Percentiles rank a stretch among this genome's conserved stretches.
phyloP scores from a whole-genome alignment of 768 basidiomycete species.

The Cyclocybe aegerita region DNA sequence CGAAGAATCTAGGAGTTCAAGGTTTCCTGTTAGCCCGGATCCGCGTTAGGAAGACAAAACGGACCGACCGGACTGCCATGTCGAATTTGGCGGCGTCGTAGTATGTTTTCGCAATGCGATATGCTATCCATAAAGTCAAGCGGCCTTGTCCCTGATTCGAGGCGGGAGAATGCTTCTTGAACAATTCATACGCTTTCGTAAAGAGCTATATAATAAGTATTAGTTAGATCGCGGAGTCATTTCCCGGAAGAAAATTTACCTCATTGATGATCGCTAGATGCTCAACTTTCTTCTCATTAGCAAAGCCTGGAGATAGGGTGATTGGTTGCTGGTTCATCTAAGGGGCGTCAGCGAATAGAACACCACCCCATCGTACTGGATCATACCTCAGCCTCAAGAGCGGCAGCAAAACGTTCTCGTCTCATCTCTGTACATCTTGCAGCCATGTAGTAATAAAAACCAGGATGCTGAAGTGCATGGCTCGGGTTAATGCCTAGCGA shows the following conservation, averaged over 20 bases:
- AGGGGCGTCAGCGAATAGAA: no score
- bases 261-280: slow-evolving; percentile 83
- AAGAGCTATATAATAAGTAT: slow-evolving; percentile 60
- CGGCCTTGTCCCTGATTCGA: slow-evolving; percentile 63
- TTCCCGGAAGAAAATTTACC: slow-evolving; percentile 37
- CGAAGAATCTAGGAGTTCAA: slow-evolving; percentile 73
- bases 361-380: no score
- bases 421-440: slow-evolving; percentile 83
- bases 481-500: slow-evolving; percentile 75
- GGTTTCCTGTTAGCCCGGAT: neutral
- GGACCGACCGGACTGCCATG: slow-evolving; percentile 78
- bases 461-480: slow-evolving; percentile 85
- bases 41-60: neutral
- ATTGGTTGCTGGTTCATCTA: slow-evolving; percentile 30
- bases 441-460: slow-evolving; percentile 90
- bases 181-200: slow-evolving; percentile 91
- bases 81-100: slow-evolving; percentile 79
- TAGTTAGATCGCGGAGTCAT: neutral
- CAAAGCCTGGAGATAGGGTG: slow-evolving; percentile 64
- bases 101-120: slow-evolving; percentile 87
- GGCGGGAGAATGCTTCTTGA: slow-evolving; percentile 70
- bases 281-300: slow-evolving; percentile 91
- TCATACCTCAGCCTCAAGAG: slow-evolving; percentile 55
- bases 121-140: slow-evolving; percentile 87
- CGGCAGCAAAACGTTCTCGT: slow-evolving; percentile 61